Evolutionary conservation across 192 early-diverging fungal species (phyloP).

Genomic region (Lunasporangiospora selenospora): DNA sequence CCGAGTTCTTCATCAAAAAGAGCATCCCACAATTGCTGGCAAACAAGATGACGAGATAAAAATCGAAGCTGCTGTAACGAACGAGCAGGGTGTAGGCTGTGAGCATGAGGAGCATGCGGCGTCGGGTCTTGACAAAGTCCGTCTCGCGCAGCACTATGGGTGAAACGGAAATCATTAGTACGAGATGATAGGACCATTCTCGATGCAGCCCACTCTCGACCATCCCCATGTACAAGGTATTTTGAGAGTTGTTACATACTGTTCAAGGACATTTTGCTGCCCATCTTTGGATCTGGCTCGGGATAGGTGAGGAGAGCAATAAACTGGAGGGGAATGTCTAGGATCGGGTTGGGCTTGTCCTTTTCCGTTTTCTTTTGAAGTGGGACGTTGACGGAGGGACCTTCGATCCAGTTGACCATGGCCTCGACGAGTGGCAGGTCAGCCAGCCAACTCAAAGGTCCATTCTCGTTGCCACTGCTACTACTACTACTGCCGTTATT

Average conservation of each 20-base stretch:
- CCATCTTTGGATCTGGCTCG: slow-evolving; percentile 43
- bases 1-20: slow-evolving; percentile 61
- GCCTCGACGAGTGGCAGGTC: slow-evolving; percentile 18
- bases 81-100: slow-evolving; percentile 52
- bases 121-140: slow-evolving; percentile 53
- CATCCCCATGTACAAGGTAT: no score
- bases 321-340: slow-evolving; percentile 57
- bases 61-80: slow-evolving; percentile 56
- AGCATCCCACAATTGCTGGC: slow-evolving; percentile 56
- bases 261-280: slow-evolving; percentile 39
- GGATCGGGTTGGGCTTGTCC: slow-evolving; percentile 39
- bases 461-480: no score
- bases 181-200: not conserved
- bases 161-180: not conserved
- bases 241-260: slow-evolving; percentile 40
- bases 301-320: slow-evolving; percentile 58
- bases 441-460: slow-evolving; percentile 13
- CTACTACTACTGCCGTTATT: no score
- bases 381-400: slow-evolving; percentile 10
- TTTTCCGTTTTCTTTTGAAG: slow-evolving; percentile 12
- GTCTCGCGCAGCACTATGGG: slow-evolving; percentile 55
- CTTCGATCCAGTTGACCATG: slow-evolving; percentile 42
- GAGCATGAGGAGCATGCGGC: slow-evolving; percentile 52
- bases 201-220: not conserved
- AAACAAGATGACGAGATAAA: slow-evolving; percentile 56